These are phyloP conservation scores for Dactylonectria macrodidyma DNA, from an alignment of 2,329 filamentous ascomycete species.

Conservation along the genomic window DNA sequence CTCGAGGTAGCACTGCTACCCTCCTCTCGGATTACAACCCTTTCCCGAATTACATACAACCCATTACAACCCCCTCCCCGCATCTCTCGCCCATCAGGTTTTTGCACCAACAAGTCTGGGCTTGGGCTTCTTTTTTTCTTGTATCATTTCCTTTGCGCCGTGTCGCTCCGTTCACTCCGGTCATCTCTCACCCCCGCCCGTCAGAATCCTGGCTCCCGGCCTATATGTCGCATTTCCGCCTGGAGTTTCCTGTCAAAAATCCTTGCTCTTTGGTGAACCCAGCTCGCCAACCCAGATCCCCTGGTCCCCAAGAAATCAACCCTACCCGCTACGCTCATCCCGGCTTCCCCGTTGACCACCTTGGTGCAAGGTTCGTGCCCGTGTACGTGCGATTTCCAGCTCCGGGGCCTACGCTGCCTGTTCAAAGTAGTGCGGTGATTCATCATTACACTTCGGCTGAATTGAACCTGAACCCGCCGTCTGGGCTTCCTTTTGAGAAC, in stretches of 20 bases:
- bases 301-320: conserved; percentile 34
- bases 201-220: conserved; percentile 14
- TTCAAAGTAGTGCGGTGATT: conserved; percentile 22
- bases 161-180: conserved; percentile 17
- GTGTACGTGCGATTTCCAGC: conserved; percentile 44
- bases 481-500: conserved; percentile 26
- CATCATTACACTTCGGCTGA: conserved; percentile 39
- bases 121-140: conserved; percentile 14
- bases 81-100: not conserved
- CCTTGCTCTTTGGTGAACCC: conserved; percentile 14
- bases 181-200: conserved; percentile 13
- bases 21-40: not conserved
- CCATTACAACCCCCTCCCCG: not conserved
- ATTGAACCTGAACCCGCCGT: conserved; percentile 19
- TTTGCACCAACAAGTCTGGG: not conserved
- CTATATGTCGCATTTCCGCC: conserved; percentile 16
- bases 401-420: conserved; percentile 6
- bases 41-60: not conserved
- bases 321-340: conserved; percentile 32
- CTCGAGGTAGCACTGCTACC: too few species aligned
- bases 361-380: conserved; percentile 40
- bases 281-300: conserved; percentile 29
- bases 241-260: conserved; percentile 19
- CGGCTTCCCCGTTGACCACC: conserved; percentile 45
- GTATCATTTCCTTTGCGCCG: not conserved